phyloP scores from a whole-genome alignment of 2,329 filamentous ascomycete species.

The Seiridium unicorne region DNA sequence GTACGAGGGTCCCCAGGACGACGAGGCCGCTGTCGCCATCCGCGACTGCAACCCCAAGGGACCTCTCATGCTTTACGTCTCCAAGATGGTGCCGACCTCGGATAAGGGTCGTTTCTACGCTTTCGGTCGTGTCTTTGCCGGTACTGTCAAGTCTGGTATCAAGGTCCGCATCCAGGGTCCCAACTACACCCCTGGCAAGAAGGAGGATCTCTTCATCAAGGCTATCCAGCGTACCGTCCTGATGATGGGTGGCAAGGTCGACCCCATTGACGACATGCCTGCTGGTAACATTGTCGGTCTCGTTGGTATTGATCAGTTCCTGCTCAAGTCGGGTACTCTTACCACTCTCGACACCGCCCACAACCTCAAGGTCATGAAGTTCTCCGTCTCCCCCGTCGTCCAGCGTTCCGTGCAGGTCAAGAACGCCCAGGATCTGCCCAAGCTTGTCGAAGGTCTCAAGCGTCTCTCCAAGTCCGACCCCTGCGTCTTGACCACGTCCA shows the following conservation, averaged over 20 bases:
- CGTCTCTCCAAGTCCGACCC: constrained; percentile 99
- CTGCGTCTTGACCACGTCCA: constrained; percentile 89
- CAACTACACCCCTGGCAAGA: constrained; percentile 97
- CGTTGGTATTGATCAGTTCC: constrained; percentile 99
- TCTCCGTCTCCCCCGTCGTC: constrained; percentile 99
- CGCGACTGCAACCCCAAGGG: constrained; percentile 97
- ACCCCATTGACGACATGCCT: constrained; percentile 98
- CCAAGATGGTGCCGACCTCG: constrained; percentile 99
- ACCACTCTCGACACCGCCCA: constrained; percentile 96
- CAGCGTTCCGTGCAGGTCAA: constrained; percentile 99
- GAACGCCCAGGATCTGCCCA: constrained; percentile 99
- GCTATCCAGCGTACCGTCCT: constrained; percentile 98
- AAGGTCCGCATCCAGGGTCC: constrained; percentile 99
- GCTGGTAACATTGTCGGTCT: constrained; percentile 99
- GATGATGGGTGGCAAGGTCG: constrained; percentile 99
- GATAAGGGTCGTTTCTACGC: constrained; percentile 99
- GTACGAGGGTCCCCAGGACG: constrained; percentile 95
- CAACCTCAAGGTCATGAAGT: constrained; percentile 99
- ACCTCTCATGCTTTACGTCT: constrained; percentile 99
- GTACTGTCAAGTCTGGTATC: constrained; percentile 95
- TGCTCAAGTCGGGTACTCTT: constrained; percentile 99
- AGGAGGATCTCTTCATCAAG: constrained; percentile 99
- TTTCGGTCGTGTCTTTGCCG: constrained; percentile 99
- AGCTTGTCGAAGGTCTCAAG: constrained; percentile 99
- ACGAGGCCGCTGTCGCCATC: constrained; percentile 92